Conservation (phyloP, 805 yeast species). For the Yamadazyma paraphyllophila region DNA sequence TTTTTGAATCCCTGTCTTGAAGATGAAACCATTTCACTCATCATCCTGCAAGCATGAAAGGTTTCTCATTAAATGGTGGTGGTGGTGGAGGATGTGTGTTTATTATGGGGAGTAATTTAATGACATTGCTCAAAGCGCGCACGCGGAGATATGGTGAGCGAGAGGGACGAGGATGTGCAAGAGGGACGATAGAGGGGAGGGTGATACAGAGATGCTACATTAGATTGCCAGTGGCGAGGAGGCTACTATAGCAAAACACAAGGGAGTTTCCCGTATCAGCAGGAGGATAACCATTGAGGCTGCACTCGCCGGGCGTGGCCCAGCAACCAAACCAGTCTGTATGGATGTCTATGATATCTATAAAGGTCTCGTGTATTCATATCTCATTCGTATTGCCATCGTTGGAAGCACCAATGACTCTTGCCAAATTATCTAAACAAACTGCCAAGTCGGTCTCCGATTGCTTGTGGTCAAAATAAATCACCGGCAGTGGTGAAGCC, state of each 20-base stretch:
- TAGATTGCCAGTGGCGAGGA: too few species aligned
- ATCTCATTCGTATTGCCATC: constrained; percentile 1
- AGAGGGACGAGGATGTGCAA: background rate
- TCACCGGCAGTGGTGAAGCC: constrained; percentile 4
- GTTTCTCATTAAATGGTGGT: background rate
- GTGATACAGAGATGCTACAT: background rate
- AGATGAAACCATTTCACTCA: constrained; percentile 9
- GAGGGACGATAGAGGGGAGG: background rate
- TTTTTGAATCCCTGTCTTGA: constrained; percentile 7
- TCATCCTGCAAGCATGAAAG: constrained; percentile 1
- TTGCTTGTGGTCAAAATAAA: background rate
- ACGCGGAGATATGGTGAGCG: background rate
- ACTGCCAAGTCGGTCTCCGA: constrained; percentile 7
- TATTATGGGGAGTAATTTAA: background rate
- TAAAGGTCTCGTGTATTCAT: background rate
- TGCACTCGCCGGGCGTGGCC: too few species aligned
- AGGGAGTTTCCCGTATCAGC: too few species aligned
- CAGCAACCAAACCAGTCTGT: too few species aligned
- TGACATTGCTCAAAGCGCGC: background rate
- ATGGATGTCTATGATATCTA: too few species aligned
- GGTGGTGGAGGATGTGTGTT: background rate
- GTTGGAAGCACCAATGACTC: constrained; percentile 3
- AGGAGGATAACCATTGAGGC: too few species aligned
- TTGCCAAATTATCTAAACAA: constrained; percentile 14
- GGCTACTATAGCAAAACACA: too few species aligned